Evolutionary conservation across 352 stramenopile genomes (phyloP), one percentile per base, ranked within the genome.

Genomic region (Phytophthora idaei): DNA sequence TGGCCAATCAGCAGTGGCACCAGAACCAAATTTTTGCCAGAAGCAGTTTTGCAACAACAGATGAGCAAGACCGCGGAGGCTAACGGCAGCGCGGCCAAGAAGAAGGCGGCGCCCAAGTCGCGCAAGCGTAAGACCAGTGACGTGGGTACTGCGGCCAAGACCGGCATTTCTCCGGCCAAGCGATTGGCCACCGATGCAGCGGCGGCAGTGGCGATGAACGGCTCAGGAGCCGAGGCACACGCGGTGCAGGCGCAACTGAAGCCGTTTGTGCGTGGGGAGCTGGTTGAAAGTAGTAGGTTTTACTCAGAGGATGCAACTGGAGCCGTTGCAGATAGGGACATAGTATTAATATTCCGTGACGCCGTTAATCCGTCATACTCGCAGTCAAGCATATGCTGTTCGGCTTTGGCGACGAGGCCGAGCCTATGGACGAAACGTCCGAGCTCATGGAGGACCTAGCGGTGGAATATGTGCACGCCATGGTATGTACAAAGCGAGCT

Each of bases 351-450:
- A 51, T 31, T 15, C 27, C 41, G 15, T 17, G 28, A 11, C 12
- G 29, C 3, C 25, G 31, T 44, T 45, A 41, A 3, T 29, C 10
- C 14, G 28, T 15, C 46, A 46, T 11, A 31, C 7, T 34, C 5
- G 17, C 50, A 96, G 89, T 96, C 67, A 96, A 95, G 51, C 83
- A 94, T 61, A 96, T 96, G 89, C 90, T 96, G 67, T 93, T 94
- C 56, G 89, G 89, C 25, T 96, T 96, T 67, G 89, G 89, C 0
- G 89, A 96, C 48, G 85, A 89, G 48, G 58, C 64, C 2, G 82
- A 93, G 47, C 82, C 89, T 8, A 59, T 92, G 34, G 75, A 82
- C n/a, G 89, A 94, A 69, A 88, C 82, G 5, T 81, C 81, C 1
- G 75, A 90, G 61, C 76, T 94, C 42, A 96, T 96, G 87, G 85